phyloP scores from a whole-genome alignment of 2,329 filamentous ascomycete genomes.

The Penicillium concentricum region DNA sequence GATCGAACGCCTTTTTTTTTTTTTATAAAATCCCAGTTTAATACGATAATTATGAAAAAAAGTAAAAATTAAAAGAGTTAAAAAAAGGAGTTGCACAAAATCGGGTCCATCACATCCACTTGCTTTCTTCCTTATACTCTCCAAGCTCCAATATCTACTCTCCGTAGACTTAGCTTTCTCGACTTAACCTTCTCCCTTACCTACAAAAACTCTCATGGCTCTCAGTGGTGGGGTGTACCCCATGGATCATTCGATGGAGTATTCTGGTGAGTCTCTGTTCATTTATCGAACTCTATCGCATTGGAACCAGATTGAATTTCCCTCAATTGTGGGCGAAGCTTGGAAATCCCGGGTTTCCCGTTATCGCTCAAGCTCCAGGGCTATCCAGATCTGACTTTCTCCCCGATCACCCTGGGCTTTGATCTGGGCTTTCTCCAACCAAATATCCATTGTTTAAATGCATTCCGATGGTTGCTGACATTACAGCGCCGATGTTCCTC shows the following conservation, averaged over 20 bases:
- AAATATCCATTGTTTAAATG: neutral
- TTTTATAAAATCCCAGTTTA: neutral
- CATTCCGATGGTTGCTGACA: constrained; percentile 10
- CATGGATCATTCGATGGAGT: constrained; percentile 24
- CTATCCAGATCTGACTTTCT: neutral
- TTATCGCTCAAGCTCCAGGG: neutral
- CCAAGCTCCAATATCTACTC: constrained; percentile 1
- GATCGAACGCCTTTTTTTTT: constrained; percentile 2
- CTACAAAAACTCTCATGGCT: constrained; percentile 20
- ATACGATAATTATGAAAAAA: too few species aligned
- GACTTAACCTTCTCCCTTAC: constrained; percentile 18
- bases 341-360: neutral
- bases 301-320: too few species aligned
- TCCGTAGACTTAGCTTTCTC: constrained; percentile 6
- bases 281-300: neutral
- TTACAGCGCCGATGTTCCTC: constrained; percentile 15
- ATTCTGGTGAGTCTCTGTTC: constrained; percentile 21
- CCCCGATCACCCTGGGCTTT: neutral
- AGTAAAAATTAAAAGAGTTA: neutral
- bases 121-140: neutral
- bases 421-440: too few species aligned
- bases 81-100: neutral
- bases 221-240: constrained; percentile 28
- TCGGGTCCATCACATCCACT: neutral
- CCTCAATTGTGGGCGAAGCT: neutral